Evolutionary conservation across 371 early-diverging fungal species (phyloP).

Genomic region (Actinomortierella ambigua): DNA sequence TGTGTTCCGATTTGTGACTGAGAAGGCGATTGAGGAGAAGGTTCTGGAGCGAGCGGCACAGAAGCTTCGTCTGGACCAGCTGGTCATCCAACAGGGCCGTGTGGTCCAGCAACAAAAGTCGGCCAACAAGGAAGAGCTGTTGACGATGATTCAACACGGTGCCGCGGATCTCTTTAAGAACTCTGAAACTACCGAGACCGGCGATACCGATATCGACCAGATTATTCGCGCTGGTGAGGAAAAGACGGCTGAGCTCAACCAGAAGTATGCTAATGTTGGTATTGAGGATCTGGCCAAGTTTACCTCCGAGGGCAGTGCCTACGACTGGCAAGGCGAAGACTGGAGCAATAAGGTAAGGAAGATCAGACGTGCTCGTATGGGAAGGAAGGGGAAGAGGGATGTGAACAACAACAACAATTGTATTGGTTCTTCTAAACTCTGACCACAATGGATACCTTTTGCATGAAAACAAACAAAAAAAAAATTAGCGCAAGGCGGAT

Average conservation of each 20-base stretch:
- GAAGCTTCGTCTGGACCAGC: slow-evolving; percentile 97
- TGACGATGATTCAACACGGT: slow-evolving; percentile 97
- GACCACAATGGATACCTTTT: slow-evolving; percentile 2
- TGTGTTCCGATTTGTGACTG: slow-evolving; percentile 98
- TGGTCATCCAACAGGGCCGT: slow-evolving; percentile 97
- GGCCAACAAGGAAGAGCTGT: slow-evolving; percentile 83
- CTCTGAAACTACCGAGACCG: slow-evolving; percentile 46
- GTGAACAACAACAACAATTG: neutral
- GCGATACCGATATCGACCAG: slow-evolving; percentile 87
- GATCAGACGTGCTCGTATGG: neutral
- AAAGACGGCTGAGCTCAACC: slow-evolving; percentile 88
- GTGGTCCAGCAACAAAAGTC: slow-evolving; percentile 55
- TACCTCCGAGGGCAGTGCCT: slow-evolving; percentile 71
- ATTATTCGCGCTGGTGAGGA: slow-evolving; percentile 88
- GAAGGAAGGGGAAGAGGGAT: too few relatives aligned
- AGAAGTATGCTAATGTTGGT: slow-evolving; percentile 86
- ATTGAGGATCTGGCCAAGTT: slow-evolving; percentile 92
- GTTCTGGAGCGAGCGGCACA: slow-evolving; percentile 95
- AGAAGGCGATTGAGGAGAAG: slow-evolving; percentile 98
- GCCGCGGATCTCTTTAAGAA: slow-evolving; percentile 87
- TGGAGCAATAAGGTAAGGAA: slow-evolving; percentile 64
- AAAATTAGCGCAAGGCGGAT: slow-evolving; percentile 50
- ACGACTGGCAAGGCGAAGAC: slow-evolving; percentile 98
- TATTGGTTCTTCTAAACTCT: neutral
- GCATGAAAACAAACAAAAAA: slow-evolving; percentile 2